Evolutionary conservation across 148 eudicot species (phyloP), one percentile per base, ranked within the genome.

Genomic region (Vaccinium darrowii): DNA sequence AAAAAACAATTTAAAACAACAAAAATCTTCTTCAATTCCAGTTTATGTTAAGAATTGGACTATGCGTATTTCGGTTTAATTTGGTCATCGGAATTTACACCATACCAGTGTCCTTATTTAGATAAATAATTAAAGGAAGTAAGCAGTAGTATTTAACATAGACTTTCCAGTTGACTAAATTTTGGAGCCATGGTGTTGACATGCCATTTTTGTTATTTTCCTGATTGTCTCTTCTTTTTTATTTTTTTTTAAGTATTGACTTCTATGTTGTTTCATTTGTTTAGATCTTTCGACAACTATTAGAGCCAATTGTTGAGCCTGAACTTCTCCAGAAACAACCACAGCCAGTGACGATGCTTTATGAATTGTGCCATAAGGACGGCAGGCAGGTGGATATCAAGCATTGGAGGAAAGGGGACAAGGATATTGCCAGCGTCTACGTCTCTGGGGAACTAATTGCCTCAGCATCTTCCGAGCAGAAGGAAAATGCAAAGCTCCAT

Each of bases 331-430:
- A 88, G 76, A 79, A 91, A 78, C 94, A 93, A 47, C 93, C 94
- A 47, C 97, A 93, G 58, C 99, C 98, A 0, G 92, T 97, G 63
- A 92, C 99, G 5, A 78, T 88, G 91, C 94, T 97, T 2, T 90
- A 76, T 83, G 93, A 97, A 82, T 6, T 87, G 25, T 97, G 96
- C 86, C 95, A 30, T 12, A 27, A 95, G 87, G 91, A 91, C 9
- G 21, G 21, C 60, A 78, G 56, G 60, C 18, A 78, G 5, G 36
- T 77, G 58, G 10, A 51, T n/a, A 10, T 77, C 60, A 23, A 11
- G 39, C 60, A 78, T 14, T 19, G 27, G 60, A 78, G 60, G 60
- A 25, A 51, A 52, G 39, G 39, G 13, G 90, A 88, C 25, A 87
- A 53, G 79, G 89, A 85, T 75, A 85, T 90, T 23, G 92, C 94